Percentiles rank a stretch among this genome's conserved stretches.
Conservation (phyloP, 2,329 filamentous ascomycete genomes). For the Talaromyces sp. region DNA sequence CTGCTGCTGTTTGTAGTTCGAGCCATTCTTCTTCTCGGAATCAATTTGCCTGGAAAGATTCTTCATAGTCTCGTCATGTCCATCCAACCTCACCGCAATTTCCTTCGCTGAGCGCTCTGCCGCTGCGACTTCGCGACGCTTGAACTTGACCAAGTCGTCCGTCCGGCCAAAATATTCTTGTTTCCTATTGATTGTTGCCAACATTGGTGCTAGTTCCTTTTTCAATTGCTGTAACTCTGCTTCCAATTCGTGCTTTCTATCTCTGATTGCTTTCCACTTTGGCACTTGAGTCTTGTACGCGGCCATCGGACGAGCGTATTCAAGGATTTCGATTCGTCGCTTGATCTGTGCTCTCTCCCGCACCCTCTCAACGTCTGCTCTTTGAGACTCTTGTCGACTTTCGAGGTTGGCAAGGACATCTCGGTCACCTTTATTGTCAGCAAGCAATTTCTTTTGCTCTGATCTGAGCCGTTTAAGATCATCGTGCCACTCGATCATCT, state of each 20-base stretch:
- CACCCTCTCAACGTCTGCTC: slow-evolving; percentile 78
- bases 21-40: slow-evolving; percentile 51
- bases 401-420: slow-evolving; percentile 67
- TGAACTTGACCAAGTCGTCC: slow-evolving; percentile 52
- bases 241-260: slow-evolving; percentile 53
- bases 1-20: slow-evolving; percentile 52
- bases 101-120: slow-evolving; percentile 51
- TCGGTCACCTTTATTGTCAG: slow-evolving; percentile 55
- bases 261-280: slow-evolving; percentile 52
- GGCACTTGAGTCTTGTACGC: slow-evolving; percentile 58
- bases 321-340: slow-evolving; percentile 61
- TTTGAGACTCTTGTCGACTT: slow-evolving; percentile 67
- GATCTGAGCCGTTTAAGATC: slow-evolving; percentile 67
- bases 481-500: slow-evolving; percentile 77
- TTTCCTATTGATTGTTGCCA: slow-evolving; percentile 68
- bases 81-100: slow-evolving; percentile 41
- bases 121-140: slow-evolving; percentile 52
- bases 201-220: slow-evolving; percentile 60
- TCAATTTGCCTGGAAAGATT: slow-evolving; percentile 42
- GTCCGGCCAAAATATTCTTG: slow-evolving; percentile 60
- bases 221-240: slow-evolving; percentile 60
- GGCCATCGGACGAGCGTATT: slow-evolving; percentile 63
- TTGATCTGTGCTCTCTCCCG: slow-evolving; percentile 69
- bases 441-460: slow-evolving; percentile 63
- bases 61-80: slow-evolving; percentile 35